Percentiles rank a stretch among this genome's conserved stretches.
phyloP scores from a whole-genome alignment of 805 yeast species.

The Yamadazyma scolyti region DNA sequence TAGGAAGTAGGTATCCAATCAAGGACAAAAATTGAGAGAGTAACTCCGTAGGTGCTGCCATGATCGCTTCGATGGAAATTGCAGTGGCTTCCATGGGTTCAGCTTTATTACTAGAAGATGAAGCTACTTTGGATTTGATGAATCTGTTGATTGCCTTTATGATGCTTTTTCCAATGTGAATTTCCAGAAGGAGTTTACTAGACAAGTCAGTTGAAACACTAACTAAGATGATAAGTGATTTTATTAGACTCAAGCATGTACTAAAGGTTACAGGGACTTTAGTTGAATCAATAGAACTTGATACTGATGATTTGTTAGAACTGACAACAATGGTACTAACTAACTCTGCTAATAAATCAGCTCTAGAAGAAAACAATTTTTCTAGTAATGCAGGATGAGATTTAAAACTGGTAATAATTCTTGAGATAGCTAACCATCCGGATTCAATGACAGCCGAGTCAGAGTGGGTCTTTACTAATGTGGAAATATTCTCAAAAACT shows the following conservation, averaged over 20 bases:
- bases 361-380: conserved; percentile 28
- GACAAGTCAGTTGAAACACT: conserved; percentile 40
- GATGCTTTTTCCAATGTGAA: conserved; percentile 47
- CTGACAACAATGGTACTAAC: conserved; percentile 20
- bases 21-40: conserved; percentile 52
- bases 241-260: conserved; percentile 38
- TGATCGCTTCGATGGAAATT: conserved; percentile 63
- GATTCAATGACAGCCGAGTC: conserved; percentile 62
- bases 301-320: conserved; percentile 18
- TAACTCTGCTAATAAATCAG: conserved; percentile 19
- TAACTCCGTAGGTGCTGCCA: conserved; percentile 71
- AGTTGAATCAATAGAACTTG: conserved; percentile 11
- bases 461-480: conserved; percentile 49
- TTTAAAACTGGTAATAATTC: conserved; percentile 50
- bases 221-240: conserved; percentile 43
- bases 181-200: conserved; percentile 43
- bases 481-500: conserved; percentile 56
- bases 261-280: conserved; percentile 28
- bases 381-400: conserved; percentile 42
- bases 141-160: conserved; percentile 49
- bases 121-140: conserved; percentile 25
- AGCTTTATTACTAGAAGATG: conserved; percentile 5
- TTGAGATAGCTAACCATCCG: conserved; percentile 61
- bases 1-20: conserved; percentile 57
- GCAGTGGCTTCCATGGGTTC: conserved; percentile 56